Base-by-base conservation (phyloP, 768 basidiomycete species). In the Leccinum longicurvipes region DNA sequence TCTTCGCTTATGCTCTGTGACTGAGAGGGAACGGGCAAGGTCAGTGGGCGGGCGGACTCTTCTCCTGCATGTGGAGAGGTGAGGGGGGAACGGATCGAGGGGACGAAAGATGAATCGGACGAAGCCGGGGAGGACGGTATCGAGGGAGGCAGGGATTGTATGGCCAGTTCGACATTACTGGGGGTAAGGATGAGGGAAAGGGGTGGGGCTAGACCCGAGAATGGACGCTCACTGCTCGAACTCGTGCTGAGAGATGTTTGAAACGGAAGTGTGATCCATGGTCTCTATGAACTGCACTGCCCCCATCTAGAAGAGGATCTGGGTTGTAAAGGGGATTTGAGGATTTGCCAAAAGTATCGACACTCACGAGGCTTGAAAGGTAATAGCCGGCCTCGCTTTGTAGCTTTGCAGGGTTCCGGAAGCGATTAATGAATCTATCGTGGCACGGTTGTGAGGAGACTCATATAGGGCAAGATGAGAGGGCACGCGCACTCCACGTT, bases 371-470 rank as follows among this genome's bases (percentile, higher is more conserved):
- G 74, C 93, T 96, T 0, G 95, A 97, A 6, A 99, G 77, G 72
- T 99, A 98, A 70, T 99, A 98, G 0, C 95, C 97, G 4, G 93
- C 89, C 72, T 99, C 97, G 53, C 95, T 93, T 63, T 93, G 90
- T 34, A 99, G 73, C 69, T 93, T 96, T 4, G 78, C 76, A 0
- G 94, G 90, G 67, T 91, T 93, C 39, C 97, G 80, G 68, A 98
- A 99, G 11, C 97, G 87, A 61, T 87, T 93, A 66, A 99, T 96
- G 72, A 98, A 99, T 68, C 93, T 96, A 60, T 17, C 36, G 6
- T 3, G 34, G 54, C 27, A 29, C 27, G 24, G 19, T 47, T 27
- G 29, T 58, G 23, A 32, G 15, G 21, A 46, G 48, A 24, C 2
- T 17, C 3, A 11, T 27, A 31, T n/a, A 1, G 14, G 23, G 3